phyloP scores from a whole-genome alignment of 2,329 filamentous ascomycete genomes.

The Fusarium incarnatum region DNA sequence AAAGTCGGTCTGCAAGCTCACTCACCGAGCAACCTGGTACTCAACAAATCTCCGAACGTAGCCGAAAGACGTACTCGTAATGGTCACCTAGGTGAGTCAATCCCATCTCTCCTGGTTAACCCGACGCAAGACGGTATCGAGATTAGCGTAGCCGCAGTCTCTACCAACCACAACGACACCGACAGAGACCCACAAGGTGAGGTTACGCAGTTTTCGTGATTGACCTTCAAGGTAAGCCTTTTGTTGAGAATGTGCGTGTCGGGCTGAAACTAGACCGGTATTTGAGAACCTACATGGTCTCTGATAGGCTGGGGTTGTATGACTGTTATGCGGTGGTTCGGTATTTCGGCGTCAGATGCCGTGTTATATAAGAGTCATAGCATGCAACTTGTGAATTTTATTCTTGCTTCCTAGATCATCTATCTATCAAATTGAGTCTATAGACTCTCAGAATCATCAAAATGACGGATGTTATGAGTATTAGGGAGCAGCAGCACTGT shows the following conservation, averaged over 20 bases:
- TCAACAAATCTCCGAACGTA: slow-evolving; percentile 32
- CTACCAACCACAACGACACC: slow-evolving; percentile 28
- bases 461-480: slow-evolving; percentile 44
- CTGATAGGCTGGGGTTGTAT: slow-evolving; percentile 3
- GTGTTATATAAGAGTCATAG: slow-evolving; percentile 31
- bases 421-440: background rate
- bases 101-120: slow-evolving; percentile 17
- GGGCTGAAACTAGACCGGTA: slow-evolving; percentile 6
- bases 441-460: background rate
- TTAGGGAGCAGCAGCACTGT: slow-evolving; percentile 40
- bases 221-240: slow-evolving; percentile 8
- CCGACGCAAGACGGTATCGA: slow-evolving; percentile 29
- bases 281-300: background rate
- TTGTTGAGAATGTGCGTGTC: slow-evolving; percentile 30
- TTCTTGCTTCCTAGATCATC: background rate
- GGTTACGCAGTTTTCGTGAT: slow-evolving; percentile 30
- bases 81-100: slow-evolving; percentile 39
- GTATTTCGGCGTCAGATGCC: slow-evolving; percentile 11
- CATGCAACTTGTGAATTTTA: rapidly evolving
- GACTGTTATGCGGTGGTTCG: slow-evolving; percentile 12
- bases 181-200: slow-evolving; percentile 26
- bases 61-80: slow-evolving; percentile 25
- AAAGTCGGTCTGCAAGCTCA: background rate
- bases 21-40: background rate
- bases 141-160: slow-evolving; percentile 29